phyloP scores from a whole-genome alignment of 1,284 basidiomycete species.

The Testicularia cyperi region DNA sequence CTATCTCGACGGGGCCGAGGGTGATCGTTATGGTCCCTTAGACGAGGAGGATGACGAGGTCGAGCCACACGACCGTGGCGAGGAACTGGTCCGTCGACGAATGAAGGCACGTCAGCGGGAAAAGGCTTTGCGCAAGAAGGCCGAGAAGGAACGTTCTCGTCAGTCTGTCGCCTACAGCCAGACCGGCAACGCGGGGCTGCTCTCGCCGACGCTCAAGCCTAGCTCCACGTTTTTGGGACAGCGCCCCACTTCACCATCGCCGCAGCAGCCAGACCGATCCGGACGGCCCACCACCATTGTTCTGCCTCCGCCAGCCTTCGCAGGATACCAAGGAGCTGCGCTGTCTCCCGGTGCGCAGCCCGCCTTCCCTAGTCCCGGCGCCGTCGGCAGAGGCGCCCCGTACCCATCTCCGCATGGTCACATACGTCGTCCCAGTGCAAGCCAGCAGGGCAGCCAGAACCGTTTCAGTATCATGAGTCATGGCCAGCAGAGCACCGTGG shows the following conservation, averaged over 20 bases:
- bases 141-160: conserved; percentile 50
- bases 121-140: conserved; percentile 54
- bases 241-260: conserved; percentile 33
- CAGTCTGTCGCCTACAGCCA: conserved; percentile 13
- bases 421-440: conserved; percentile 33
- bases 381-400: conserved; percentile 5
- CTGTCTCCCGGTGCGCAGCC: conserved; percentile 24
- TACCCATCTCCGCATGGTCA: conserved; percentile 50
- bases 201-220: neutral
- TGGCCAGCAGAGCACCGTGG: conserved; percentile 27
- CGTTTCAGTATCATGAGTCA: conserved; percentile 26
- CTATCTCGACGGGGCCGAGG: conserved; percentile 22
- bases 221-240: conserved; percentile 11
- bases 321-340: conserved; percentile 4
- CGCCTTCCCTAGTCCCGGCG: conserved; percentile 27
- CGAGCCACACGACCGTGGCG: conserved; percentile 64
- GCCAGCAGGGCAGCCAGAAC: conserved; percentile 10
- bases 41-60: conserved; percentile 63
- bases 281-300: conserved; percentile 43
- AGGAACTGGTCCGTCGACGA: conserved; percentile 65
- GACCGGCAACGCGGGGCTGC: neutral
- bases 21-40: conserved; percentile 37
- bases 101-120: conserved; percentile 63
- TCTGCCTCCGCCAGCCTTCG: conserved; percentile 31
- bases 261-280: conserved; percentile 33